Evolutionary conservation across 768 basidiomycete genomes (phyloP), one percentile per base, ranked within the genome.

Genomic region (Russula emetica): DNA sequence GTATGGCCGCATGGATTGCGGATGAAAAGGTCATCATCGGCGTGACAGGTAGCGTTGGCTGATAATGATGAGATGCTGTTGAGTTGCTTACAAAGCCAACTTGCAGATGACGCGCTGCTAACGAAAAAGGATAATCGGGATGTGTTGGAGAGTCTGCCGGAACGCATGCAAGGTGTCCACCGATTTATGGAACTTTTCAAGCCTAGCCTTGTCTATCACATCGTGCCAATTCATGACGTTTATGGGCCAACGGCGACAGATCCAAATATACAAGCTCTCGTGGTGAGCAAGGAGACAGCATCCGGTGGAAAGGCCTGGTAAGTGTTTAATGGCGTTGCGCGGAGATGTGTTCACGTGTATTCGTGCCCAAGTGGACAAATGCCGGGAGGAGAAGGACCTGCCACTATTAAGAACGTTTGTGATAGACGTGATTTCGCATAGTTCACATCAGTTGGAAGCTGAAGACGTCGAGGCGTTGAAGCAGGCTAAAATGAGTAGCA

Each of bases 171-270:
- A 40, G 76, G 73, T 61, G 87, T 92, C 32, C 80, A 82, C n/a
- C 71, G 74, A 0, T 98, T 98, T 72, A 77, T 97, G 54, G 70
- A 72, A 18, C 78, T 88, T 61, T 88, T 95, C 74, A 83, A 84
- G 61, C 85, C 89, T 0, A 78, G 77, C 7, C 75, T 95, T 59
- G 74, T 75, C 56, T 82, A 85, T 69, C 82, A 94, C 38, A 77
- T 92, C 50, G 87, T 88, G 10, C 80, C 89, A 9, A 85, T 98
- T 58, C 74, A 75, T 51, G 95, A 99, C 70, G 88, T 97, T 0
- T 94, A 85, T 70, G 97, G 97, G 2, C 97, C 97, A 14, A 97
- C 97, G 0, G 90, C 82, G 5, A 85, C 81, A 78, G 94, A 98
- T 69, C 81, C 87, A 2, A 81, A 95, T 70, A 84, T 98, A n/a